A percentile compares a stretch with the other conserved stretches of the same genome.
These are phyloP conservation scores for Ophiocytium majus DNA, from an alignment of 352 stramenopile species.

Conservation along the genomic window DNA sequence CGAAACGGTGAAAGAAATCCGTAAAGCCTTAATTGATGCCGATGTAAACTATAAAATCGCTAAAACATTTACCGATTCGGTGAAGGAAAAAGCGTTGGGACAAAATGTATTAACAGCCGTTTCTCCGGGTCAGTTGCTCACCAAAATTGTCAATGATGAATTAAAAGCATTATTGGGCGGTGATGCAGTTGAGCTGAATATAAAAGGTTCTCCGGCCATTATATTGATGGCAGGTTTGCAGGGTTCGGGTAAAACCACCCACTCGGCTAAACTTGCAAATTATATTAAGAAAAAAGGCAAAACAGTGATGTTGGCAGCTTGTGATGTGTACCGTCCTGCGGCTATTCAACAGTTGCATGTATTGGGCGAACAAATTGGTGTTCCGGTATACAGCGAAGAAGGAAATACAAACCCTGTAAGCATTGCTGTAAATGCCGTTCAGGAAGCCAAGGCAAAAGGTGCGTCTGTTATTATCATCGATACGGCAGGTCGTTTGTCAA, in stretches of 20 bases:
- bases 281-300: constrained; percentile 65
- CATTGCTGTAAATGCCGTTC: constrained; percentile 63
- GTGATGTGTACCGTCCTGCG: constrained; percentile 72
- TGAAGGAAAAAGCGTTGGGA: constrained; percentile 65
- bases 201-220: constrained; percentile 59
- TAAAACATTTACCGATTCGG: constrained; percentile 65
- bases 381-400: constrained; percentile 62
- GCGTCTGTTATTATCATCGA: constrained; percentile 74
- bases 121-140: constrained; percentile 69
- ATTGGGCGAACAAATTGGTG: constrained; percentile 63
- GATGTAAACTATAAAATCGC: constrained; percentile 71
- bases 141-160: constrained; percentile 76
- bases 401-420: constrained; percentile 62
- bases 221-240: constrained; percentile 72
- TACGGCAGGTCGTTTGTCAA: constrained; percentile 71
- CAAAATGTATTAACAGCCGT: constrained; percentile 59
- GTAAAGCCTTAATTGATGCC: constrained; percentile 65
- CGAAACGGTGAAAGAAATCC: background rate
- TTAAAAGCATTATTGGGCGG: constrained; percentile 71
- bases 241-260: constrained; percentile 73
- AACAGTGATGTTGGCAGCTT: constrained; percentile 67
- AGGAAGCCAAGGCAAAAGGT: constrained; percentile 62
- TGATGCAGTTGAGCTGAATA: constrained; percentile 10
- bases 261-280: constrained; percentile 67
- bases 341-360: constrained; percentile 72